phyloP scores from a whole-genome alignment of 1,284 basidiomycete genomes.

The Sanghuangporus weigelae region DNA sequence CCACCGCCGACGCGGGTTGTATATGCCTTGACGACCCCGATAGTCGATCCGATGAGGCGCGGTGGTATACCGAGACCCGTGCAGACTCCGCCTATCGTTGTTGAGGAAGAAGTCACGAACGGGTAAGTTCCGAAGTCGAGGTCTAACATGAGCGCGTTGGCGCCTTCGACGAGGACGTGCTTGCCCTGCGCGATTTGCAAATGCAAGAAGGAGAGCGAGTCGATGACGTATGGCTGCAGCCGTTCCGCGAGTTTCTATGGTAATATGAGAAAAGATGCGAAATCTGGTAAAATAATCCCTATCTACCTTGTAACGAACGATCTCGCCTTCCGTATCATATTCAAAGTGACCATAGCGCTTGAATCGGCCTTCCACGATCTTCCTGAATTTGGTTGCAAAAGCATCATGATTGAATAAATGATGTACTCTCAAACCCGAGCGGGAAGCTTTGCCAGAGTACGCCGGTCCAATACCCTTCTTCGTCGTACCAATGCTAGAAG shows the following conservation, averaged over 20 bases:
- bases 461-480: slow-evolving; percentile 98
- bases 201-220: slow-evolving; percentile 86
- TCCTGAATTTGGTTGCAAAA: slow-evolving; percentile 92
- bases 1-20: slow-evolving; percentile 97
- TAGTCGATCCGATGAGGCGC: slow-evolving; percentile 74
- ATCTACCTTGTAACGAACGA: slow-evolving; percentile 76
- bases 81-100: slow-evolving; percentile 91
- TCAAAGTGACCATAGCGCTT: slow-evolving; percentile 98
- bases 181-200: slow-evolving; percentile 72
- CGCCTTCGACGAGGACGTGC: slow-evolving; percentile 89
- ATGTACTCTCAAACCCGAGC: slow-evolving; percentile 93
- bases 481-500: slow-evolving; percentile 86
- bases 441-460: slow-evolving; percentile 95
- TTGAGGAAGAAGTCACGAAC: slow-evolving; percentile 92
- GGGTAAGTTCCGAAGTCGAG: slow-evolving; percentile 98
- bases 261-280: slow-evolving; percentile 5
- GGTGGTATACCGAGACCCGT: slow-evolving; percentile 96
- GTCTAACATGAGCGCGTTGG: slow-evolving; percentile 98
- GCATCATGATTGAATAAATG: slow-evolving; percentile 88
- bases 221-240: slow-evolving; percentile 84
- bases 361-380: slow-evolving; percentile 93
- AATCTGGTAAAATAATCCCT: neutral
- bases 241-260: slow-evolving; percentile 76
- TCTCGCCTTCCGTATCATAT: slow-evolving; percentile 98
- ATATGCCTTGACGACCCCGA: slow-evolving; percentile 97